Evolutionary conservation across 2,329 filamentous ascomycete species (phyloP).

Genomic region (Colletotrichum graminicola): DNA sequence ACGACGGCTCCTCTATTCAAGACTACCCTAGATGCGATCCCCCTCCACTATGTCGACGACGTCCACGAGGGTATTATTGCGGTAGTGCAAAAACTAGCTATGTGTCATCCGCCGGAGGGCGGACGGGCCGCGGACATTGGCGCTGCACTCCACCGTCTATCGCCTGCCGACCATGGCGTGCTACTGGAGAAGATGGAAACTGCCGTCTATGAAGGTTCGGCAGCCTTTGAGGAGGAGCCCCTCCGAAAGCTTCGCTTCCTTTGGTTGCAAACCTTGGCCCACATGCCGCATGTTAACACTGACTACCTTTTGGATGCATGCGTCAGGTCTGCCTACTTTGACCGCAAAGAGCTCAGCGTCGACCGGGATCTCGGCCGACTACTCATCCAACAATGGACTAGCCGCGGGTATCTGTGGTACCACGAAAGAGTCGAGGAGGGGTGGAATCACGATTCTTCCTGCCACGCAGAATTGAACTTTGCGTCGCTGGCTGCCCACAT

Average conservation of each 20-base stretch:
- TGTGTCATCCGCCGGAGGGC: slow-evolving; percentile 4
- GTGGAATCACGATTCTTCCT: slow-evolving; percentile 9
- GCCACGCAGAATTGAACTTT: slow-evolving; percentile 10
- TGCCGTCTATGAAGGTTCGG: slow-evolving; percentile 21
- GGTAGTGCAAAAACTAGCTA: slow-evolving; percentile 33
- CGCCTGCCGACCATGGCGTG: slow-evolving; percentile 7
- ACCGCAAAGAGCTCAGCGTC: slow-evolving; percentile 2
- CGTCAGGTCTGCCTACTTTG: slow-evolving; percentile 36
- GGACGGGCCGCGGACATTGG: slow-evolving; percentile 37
- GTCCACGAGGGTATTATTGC: slow-evolving; percentile 33
- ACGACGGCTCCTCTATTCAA: slow-evolving; percentile 19
- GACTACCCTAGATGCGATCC: slow-evolving; percentile 24
- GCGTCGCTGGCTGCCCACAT: slow-evolving; percentile 25
- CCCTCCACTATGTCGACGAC: slow-evolving; percentile 15
- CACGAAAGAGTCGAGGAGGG: neutral
- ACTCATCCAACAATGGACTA: slow-evolving; percentile 44
- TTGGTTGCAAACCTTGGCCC: slow-evolving; percentile 43
- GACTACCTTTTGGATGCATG: slow-evolving; percentile 41
- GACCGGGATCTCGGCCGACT: slow-evolving; percentile 43
- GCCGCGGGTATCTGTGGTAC: slow-evolving; percentile 35
- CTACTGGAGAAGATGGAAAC: slow-evolving; percentile 26
- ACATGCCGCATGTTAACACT: slow-evolving; percentile 39
- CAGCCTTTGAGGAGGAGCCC: slow-evolving; percentile 1
- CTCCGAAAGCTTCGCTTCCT: slow-evolving; percentile 30
- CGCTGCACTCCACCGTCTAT: slow-evolving; percentile 24